A percentile compares a stretch with the other conserved stretches of the same genome.
These are phyloP conservation scores for Coemansia sp. DNA, from an alignment of 192 early-diverging fungal genomes.

Conservation along the genomic window DNA sequence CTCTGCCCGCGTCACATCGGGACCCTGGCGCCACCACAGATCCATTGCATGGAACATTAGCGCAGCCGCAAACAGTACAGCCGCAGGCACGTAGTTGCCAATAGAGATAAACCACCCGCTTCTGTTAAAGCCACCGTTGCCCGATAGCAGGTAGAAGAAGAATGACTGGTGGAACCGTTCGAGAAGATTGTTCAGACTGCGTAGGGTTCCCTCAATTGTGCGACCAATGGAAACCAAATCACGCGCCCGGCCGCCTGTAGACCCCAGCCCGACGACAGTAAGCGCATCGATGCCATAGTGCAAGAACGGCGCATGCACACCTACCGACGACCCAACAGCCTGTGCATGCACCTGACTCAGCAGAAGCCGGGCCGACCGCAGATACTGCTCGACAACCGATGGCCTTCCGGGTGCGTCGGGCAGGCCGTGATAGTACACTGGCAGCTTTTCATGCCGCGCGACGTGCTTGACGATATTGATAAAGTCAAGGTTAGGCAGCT, in stretches of 20 bases:
- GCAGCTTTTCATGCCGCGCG: slow-evolving; percentile 50
- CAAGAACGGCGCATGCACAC: slow-evolving; percentile 43
- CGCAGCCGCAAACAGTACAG: slow-evolving; percentile 71
- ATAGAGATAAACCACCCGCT: slow-evolving; percentile 73
- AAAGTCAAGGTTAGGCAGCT: slow-evolving; percentile 89
- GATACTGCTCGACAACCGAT: slow-evolving; percentile 13
- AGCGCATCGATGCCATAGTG: slow-evolving; percentile 79
- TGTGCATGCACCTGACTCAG: slow-evolving; percentile 39
- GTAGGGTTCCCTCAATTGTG: slow-evolving; percentile 76
- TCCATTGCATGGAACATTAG: slow-evolving; percentile 66
- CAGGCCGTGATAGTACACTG: slow-evolving; percentile 45
- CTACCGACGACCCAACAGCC: slow-evolving; percentile 37
- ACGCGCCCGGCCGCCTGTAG: slow-evolving; percentile 1
- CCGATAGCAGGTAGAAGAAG: slow-evolving; percentile 91
- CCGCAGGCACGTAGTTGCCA: slow-evolving; percentile 83
- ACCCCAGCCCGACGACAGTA: slow-evolving; percentile 51
- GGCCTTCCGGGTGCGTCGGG: slow-evolving; percentile 15
- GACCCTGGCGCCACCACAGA: slow-evolving; percentile 52
- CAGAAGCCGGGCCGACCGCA: slow-evolving; percentile 24
- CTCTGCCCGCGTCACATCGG: slow-evolving; percentile 29
- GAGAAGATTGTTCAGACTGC: slow-evolving; percentile 86
- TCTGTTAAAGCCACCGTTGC: slow-evolving; percentile 17
- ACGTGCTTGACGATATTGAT: slow-evolving; percentile 71
- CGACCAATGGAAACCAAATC: slow-evolving; percentile 39
- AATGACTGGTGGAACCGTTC: slow-evolving; percentile 95